Evolutionary conservation across 2,329 filamentous ascomycete species (phyloP), one percentile per base, ranked within the genome.

Genomic region (Aspergillus udagawae): DNA sequence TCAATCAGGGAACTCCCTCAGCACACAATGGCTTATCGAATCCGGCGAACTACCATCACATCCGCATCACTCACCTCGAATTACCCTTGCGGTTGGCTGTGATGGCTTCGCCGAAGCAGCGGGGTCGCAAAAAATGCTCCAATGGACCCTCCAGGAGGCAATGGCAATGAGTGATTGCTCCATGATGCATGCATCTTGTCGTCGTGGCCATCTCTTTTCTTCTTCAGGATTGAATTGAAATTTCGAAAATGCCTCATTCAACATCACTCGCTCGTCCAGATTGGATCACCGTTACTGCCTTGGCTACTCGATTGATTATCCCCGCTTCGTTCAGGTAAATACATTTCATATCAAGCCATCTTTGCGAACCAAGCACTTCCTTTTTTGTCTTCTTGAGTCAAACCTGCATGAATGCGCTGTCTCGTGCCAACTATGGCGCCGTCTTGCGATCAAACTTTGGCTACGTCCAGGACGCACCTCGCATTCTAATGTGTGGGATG

Each of bases 201-300:
- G 67, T 71, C 67, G 73, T 76, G 72, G 73, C 70, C 65, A 68
- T 60, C 65, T 64, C 57, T 59, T 63, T 59, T 67, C 60, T 65
- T 62, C 64, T 68, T 47, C 5, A 12, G 49, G 63, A 63, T 65
- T 65, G 67, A 64, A 63, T 67, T 62, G 58, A 68, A 55, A 54
- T 54, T 60, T 56, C 51, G 63, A 73, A 74, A 74, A 74, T 73
- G 67, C 71, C 72, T 71, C 73, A 75, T 63, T 64, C 45, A 55
- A 57, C 54, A 52, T 55, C 58, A 50, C 63, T 65, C 57, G 61
- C 58, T 53, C 63, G 64, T 58, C 56, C 58, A 62, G 62, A 62
- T 63, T 63, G 57, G 63, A 64, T 64, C 69, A 63, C 63, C 53
- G 57, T 57, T 68, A 65, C 65, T 70, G 63, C 65, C 63, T 67